phyloP scores from a whole-genome alignment of 169 alveolate species.

The Nephromyces sp. region DNA sequence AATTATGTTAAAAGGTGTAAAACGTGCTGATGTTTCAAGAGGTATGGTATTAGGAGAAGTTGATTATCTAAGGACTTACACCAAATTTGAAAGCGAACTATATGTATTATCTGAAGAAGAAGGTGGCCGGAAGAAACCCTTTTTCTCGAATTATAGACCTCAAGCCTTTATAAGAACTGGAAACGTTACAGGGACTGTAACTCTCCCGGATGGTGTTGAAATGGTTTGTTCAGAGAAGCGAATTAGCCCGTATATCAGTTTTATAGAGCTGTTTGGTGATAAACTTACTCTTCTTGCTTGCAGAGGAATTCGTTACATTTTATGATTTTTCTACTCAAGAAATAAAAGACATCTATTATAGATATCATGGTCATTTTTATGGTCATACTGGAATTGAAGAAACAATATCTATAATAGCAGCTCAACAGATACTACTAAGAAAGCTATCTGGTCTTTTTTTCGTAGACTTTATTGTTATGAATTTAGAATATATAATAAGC shows the following conservation, averaged over 20 bases:
- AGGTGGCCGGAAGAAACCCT: conserved; percentile 90
- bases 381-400: too few relatives aligned
- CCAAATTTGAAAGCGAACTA: conserved; percentile 66
- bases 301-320: neutral
- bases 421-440: too few relatives aligned
- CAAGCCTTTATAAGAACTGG: conserved; percentile 89
- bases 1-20: conserved; percentile 73
- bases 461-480: too few relatives aligned
- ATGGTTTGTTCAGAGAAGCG: conserved; percentile 51
- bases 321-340: neutral
- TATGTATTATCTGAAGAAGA: conserved; percentile 85
- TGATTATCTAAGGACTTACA: conserved; percentile 60
- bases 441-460: too few relatives aligned
- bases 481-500: too few relatives aligned
- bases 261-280: conserved; percentile 4
- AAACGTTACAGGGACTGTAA: conserved; percentile 77
- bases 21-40: conserved; percentile 44
- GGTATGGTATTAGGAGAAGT: conserved; percentile 78
- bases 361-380: too few relatives aligned
- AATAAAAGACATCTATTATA: too few relatives aligned
- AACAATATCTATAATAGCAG: too few relatives aligned
- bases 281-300: neutral
- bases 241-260: conserved; percentile 9
- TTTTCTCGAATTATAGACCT: conserved; percentile 85
- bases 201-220: conserved; percentile 65